Evolutionary conservation across 1,284 basidiomycete genomes (phyloP), one percentile per base, ranked within the genome.

Genomic region (Puccinia triticina): DNA sequence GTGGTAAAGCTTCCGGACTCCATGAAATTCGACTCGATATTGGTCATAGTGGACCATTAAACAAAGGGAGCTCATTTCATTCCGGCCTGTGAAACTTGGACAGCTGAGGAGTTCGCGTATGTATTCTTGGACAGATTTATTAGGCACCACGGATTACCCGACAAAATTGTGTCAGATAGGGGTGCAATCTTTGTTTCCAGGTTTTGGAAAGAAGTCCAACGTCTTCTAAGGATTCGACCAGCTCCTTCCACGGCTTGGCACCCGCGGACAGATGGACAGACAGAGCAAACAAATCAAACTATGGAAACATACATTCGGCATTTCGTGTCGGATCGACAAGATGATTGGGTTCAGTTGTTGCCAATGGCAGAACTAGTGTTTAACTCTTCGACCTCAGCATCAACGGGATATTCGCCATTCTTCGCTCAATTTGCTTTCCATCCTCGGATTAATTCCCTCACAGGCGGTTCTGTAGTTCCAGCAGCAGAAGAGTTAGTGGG

Each of bases 41-140:
- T 43, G 40, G 40, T 89, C 0, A 86, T 90, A 0, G 89, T 88
- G 0, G 87, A 89, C 82, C 72, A 87, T 0, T 85, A 89, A 46
- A 88, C 89, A 16, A 90, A 90, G 83, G 86, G 86, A 82, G 87
- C 86, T 0, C 84, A 86, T 23, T 88, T 90, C 83, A 87, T 73
- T 4, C 71, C 71, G 3, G 32, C 34, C 3, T 8, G 16, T 23
- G 73, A 75, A 57, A 26, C 73, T 7, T 55, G 43, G 50, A 32
- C 2, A 21, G 73, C 73, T 29, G 48, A 23, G 2, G 7, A 53
- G 10, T 55, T 75, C 18, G 73, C 50, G n/a, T 34, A 5, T n/a
- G 26, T 53, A 3, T 75, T 75, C 12, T 4, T 75, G 2, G 50
- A 75, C 26, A 4, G 16, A n/a, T 32, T 75, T 57, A 21, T 76